Evolutionary conservation across 2,329 filamentous ascomycete genomes (phyloP), one percentile per base, ranked within the genome.

Genomic region (Fusarium humuli): DNA sequence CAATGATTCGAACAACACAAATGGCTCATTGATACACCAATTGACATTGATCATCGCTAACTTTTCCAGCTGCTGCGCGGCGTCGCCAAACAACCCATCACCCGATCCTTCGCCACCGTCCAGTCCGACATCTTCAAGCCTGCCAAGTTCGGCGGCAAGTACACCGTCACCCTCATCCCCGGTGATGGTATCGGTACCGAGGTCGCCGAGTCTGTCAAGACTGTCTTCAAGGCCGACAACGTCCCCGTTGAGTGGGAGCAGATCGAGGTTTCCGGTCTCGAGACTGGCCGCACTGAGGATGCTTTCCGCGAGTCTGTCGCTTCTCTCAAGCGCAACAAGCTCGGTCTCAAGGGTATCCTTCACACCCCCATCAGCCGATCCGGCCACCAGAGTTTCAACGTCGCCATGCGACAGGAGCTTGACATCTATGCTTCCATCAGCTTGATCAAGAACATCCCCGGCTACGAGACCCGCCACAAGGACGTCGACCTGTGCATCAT

Each of bases 191-290:
- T 99, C 81, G 96, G 96, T 83, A 93, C 94, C 82, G 96, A 99
- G 86, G 94, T 98, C 69, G 94, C 95, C 77, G 94, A 98, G 85
- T 96, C 94, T 71, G 95, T 99, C 82, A 97, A 98, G 91, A 97
- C 95, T 75, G 92, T 99, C 83, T 98, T 98, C 91, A 98, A 98
- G 90, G 94, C 95, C 81, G 95, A 98, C 87, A 98, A 97, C 81
- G 95, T 98, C 57, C 96, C 96, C 79, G 91, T 99, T 78, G 94
- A 98, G 84, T 98, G 96, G 95, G 96, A 99, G 84, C 94, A 98
- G 87, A 89, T 99, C 77, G 94, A 98, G 81, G 95, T 97, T 48
- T 94, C 93, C 29, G 96, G 96, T 82, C 88, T 98, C 73, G 93
- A 92, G 78, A 88, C 82, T 59, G 94, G 94, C 84, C 91, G 94